Evolutionary conservation across 805 yeast species (phyloP), one percentile per base, ranked within the genome.

Genomic region (Candida sakaeoensis): DNA sequence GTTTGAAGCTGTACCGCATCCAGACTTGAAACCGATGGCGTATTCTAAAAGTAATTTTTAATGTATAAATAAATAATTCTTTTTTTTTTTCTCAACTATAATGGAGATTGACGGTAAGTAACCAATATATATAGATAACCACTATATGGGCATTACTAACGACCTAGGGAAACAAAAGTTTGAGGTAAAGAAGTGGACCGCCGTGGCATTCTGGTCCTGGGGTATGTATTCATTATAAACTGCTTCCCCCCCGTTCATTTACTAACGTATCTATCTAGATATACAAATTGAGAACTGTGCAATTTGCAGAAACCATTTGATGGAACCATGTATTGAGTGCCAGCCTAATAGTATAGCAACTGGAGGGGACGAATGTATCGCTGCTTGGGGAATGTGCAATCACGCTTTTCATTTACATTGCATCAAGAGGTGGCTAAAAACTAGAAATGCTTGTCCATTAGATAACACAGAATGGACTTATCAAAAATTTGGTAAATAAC

Each of bases 131-230:
- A n/a, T n/a, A n/a, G n/a, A n/a, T n/a, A n/a, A n/a, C n/a, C n/a
- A n/a, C n/a, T n/a, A n/a, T n/a, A n/a, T n/a, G n/a, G n/a, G n/a
- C 14, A 16, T 5, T 30, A 30, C 33, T 30, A 30, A 30, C 33
- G 5, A 4, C 10, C 14, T 9, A 17, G 24, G 10, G 17, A 67
- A 83, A 67, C 85, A 83, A 60, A 75, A 86, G 52, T 90, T 93
- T 53, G 97, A 91, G 59, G 90, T 93, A 29, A 86, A 88, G 58
- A 93, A 90, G 70, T 91, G 99, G 98, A 89, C 96, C 10, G 98
- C 98, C 0, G 99, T 93, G 36, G 98, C 98, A n/a, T 88, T 93
- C 59, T 93, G 99, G 99, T 88, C 97, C 0, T 93, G 99, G 99
- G 96, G 75, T 66, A 70, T 56, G 68, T 70, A 43, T 53, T 3